These are phyloP conservation scores for Candida multigemmis DNA, from an alignment of 805 yeast genomes.

Conservation along the genomic window DNA sequence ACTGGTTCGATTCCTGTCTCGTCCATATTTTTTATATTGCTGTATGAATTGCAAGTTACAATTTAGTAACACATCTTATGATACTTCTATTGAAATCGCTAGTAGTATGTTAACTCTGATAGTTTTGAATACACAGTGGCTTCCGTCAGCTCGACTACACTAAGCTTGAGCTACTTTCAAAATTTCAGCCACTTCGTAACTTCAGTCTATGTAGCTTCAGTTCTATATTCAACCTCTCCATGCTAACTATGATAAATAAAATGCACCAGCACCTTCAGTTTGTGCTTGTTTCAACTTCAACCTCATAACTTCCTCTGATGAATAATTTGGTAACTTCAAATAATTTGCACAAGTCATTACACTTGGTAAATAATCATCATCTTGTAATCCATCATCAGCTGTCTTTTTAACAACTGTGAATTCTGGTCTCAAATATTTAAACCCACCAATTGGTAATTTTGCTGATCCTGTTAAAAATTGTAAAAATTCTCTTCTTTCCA, in stretches of 20 bases:
- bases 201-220: too few species aligned
- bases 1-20: conserved; percentile 72
- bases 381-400: conserved; percentile 56
- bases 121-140: background rate
- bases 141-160: conserved; percentile 1
- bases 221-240: too few species aligned
- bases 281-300: conserved; percentile 60
- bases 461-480: conserved; percentile 94
- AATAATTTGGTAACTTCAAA: conserved; percentile 79
- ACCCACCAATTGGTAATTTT: conserved; percentile 88
- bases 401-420: conserved; percentile 82
- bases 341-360: conserved; percentile 99
- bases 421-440: conserved; percentile 70
- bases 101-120: too few species aligned
- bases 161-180: background rate
- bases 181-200: too few species aligned
- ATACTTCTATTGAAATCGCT: too few species aligned
- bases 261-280: conserved; percentile 82
- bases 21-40: conserved; percentile 43
- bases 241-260: conserved; percentile 56
- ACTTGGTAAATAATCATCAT: conserved; percentile 85
- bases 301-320: conserved; percentile 50
- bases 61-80: too few species aligned
- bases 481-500: conserved; percentile 62
- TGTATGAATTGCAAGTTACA: too few species aligned